A percentile compares a stretch with the other conserved stretches of the same genome.
These are phyloP conservation scores for Scopulariopsis brevicaulis DNA, from an alignment of 2,329 filamentous ascomycete genomes.

Conservation along the genomic window DNA sequence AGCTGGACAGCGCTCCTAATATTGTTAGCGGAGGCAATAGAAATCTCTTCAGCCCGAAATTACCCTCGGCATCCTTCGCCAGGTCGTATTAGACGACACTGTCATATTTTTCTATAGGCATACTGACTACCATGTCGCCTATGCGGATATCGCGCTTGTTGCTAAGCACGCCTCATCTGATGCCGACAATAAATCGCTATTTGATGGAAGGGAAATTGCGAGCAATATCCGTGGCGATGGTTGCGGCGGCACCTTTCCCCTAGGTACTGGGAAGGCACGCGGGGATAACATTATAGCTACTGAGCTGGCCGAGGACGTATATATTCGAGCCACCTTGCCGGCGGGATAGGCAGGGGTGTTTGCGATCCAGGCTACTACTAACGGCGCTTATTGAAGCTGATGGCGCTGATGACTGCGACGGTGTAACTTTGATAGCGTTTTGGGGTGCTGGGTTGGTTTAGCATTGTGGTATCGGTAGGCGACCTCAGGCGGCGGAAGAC, in stretches of 20 bases:
- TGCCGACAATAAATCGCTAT: too few relatives aligned
- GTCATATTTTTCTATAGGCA: too few relatives aligned
- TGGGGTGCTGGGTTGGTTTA: background rate
- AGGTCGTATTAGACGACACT: too few relatives aligned
- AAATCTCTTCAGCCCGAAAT: too few relatives aligned
- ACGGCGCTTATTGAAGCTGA: conserved; percentile 15
- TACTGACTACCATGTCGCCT: too few relatives aligned
- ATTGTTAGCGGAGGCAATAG: too few relatives aligned
- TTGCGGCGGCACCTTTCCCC: conserved; percentile 14
- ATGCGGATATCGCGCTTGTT: too few relatives aligned
- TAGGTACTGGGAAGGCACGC: conserved; percentile 14
- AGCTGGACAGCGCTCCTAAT: too few relatives aligned
- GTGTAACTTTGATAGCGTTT: conserved; percentile 10
- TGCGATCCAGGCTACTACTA: conserved; percentile 15
- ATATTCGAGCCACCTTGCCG: conserved; percentile 12
- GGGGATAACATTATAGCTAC: conserved; percentile 14
- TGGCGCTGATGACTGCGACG: conserved; percentile 13
- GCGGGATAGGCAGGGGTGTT: conserved; percentile 10
- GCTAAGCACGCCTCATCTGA: too few relatives aligned
- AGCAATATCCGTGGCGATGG: conserved; percentile 11
- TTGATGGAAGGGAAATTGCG: conserved; percentile 13
- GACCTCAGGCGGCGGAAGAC: background rate
- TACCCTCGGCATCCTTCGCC: too few relatives aligned
- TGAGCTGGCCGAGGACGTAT: conserved; percentile 14
- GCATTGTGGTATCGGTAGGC: background rate